Percentiles rank a stretch among this genome's conserved stretches.
phyloP scores from a whole-genome alignment of 164 flowering plant genomes.

The Euptelea pleiosperma region DNA sequence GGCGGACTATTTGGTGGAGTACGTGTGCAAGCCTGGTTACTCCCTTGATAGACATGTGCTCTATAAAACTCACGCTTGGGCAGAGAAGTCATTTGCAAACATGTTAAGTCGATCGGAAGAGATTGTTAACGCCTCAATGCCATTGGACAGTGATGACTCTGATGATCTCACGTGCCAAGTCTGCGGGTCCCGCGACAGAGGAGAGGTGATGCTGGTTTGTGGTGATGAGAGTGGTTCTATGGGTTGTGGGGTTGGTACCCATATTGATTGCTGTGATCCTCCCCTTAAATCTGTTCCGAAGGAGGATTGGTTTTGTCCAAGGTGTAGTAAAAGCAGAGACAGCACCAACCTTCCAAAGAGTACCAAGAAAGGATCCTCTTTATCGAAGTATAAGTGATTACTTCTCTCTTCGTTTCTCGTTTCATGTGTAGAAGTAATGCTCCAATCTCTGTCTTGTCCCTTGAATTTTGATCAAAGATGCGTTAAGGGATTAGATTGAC shows the following conservation, averaged over 20 bases:
- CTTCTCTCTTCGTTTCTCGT: too few relatives aligned
- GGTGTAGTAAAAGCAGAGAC: slow-evolving; percentile 32
- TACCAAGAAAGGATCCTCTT: slow-evolving; percentile 18
- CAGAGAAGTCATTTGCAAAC: slow-evolving; percentile 57
- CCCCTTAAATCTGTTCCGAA: slow-evolving; percentile 65
- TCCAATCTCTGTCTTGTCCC: too few relatives aligned
- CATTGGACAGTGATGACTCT: slow-evolving; percentile 12
- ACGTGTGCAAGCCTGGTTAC: slow-evolving; percentile 90
- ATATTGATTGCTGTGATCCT: slow-evolving; percentile 89
- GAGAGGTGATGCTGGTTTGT: slow-evolving; percentile 83
- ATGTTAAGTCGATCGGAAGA: slow-evolving; percentile 45
- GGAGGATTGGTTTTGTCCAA: slow-evolving; percentile 85
- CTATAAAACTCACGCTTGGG: slow-evolving; percentile 73
- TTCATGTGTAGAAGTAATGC: too few relatives aligned
- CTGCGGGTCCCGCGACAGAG: slow-evolving; percentile 69
- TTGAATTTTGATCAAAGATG: too few relatives aligned
- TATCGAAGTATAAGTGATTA: slow-evolving; percentile 7
- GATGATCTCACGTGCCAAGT: slow-evolving; percentile 52
- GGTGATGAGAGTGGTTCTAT: slow-evolving; percentile 65
- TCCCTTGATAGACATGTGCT: slow-evolving; percentile 76
- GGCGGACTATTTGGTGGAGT: slow-evolving; percentile 94
- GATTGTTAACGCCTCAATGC: slow-evolving; percentile 23
- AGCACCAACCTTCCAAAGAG: slow-evolving; percentile 9
- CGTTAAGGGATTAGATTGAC: too few relatives aligned
- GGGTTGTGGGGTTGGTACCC: slow-evolving; percentile 83